Conservation (phyloP, 352 stramenopile genomes). For the Phytophthora citrophthora region DNA sequence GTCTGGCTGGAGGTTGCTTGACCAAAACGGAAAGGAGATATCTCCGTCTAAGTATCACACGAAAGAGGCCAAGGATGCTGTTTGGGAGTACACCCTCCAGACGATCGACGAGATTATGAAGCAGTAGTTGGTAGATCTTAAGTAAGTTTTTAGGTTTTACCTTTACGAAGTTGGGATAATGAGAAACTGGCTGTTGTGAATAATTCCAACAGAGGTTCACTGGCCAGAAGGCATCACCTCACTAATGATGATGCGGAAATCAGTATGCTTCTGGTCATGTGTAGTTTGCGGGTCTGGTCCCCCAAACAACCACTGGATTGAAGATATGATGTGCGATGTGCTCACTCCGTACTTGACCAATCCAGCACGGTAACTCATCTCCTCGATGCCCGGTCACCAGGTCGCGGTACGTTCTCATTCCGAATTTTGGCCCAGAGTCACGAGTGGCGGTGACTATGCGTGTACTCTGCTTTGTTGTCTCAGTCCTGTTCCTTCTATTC, state of each 20-base stretch:
- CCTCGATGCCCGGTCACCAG: too few relatives aligned
- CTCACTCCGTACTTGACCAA: neutral
- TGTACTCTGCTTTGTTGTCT: neutral
- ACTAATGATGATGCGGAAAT: too few relatives aligned
- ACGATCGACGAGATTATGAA: slow-evolving; percentile 29
- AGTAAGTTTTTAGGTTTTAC: neutral
- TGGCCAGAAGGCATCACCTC: too few relatives aligned
- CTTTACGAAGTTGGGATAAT: too few relatives aligned
- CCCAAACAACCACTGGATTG: too few relatives aligned
- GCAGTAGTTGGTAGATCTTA: neutral
- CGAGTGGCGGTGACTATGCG: neutral
- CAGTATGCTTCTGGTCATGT: too few relatives aligned
- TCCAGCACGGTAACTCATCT: too few relatives aligned
- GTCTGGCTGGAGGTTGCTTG: slow-evolving; percentile 29
- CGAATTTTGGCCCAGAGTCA: neutral
- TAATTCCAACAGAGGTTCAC: too few relatives aligned
- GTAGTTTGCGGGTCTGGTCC: too few relatives aligned
- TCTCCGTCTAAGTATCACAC: slow-evolving; percentile 28
- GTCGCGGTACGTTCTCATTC: neutral
- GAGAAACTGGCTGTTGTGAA: too few relatives aligned
- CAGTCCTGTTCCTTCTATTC: neutral
- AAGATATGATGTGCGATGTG: neutral
- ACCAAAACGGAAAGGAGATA: slow-evolving; percentile 18
- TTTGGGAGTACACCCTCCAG: slow-evolving; percentile 28
- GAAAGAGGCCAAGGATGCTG: slow-evolving; percentile 23